Evolutionary conservation across 1,284 basidiomycete genomes (phyloP).

Genomic region (Rhodotorula sp.): DNA sequence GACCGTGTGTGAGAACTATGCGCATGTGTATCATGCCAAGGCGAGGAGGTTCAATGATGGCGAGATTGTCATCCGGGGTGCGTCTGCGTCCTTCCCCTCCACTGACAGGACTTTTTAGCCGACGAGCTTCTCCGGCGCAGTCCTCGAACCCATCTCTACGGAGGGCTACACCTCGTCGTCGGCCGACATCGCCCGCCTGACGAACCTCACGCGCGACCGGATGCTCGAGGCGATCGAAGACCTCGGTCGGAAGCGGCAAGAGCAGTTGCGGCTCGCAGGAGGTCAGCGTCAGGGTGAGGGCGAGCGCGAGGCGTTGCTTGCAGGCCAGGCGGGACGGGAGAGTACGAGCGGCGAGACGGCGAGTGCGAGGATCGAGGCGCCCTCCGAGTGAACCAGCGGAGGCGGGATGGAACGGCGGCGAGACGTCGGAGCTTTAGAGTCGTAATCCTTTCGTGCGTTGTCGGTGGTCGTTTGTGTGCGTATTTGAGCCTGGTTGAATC

Average conservation of each 20-base stretch:
- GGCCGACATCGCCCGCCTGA: constrained; percentile 63
- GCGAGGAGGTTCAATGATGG: constrained; percentile 67
- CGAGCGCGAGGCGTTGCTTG: neutral
- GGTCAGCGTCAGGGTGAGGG: neutral
- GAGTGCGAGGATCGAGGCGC: neutral
- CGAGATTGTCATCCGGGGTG: constrained; percentile 76
- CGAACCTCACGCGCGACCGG: constrained; percentile 61
- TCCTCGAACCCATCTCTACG: constrained; percentile 74
- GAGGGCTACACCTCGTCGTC: constrained; percentile 59
- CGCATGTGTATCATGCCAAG: constrained; percentile 39
- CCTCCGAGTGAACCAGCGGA: neutral
- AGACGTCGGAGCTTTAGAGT: neutral
- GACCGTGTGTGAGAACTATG: constrained; percentile 80
- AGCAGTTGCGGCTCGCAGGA: neutral
- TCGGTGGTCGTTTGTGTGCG: neutral
- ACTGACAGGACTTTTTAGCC: neutral
- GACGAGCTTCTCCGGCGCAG: constrained; percentile 50
- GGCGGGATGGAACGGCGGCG: neutral
- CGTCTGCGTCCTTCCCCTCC: constrained; percentile 41
- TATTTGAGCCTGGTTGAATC: no score
- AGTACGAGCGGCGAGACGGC: neutral
- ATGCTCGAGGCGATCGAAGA: constrained; percentile 62
- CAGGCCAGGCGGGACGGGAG: neutral
- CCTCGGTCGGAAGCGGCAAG: constrained; percentile 31
- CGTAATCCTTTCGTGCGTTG: no score